Base-by-base conservation (phyloP, 2,329 filamentous ascomycete species). In the Alternaria incomplexa region DNA sequence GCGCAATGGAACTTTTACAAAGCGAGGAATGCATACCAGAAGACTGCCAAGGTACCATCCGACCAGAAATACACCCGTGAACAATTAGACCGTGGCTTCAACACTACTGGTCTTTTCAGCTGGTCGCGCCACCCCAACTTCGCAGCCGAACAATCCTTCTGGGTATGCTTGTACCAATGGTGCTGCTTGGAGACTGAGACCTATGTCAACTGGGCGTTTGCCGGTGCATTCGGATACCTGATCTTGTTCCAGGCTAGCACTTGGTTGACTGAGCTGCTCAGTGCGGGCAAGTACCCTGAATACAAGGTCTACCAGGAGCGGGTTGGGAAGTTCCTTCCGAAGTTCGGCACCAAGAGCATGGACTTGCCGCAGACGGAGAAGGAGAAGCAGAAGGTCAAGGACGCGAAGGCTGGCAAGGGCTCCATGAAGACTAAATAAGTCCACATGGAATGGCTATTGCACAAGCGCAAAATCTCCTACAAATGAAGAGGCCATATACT, bases 91-190 rank as follows among this genome's bases (percentile, higher is more conserved):
- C 91, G 95, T 40, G 96, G 96, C 45, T 99, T 99, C 81, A 86
- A 92, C 67, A 91, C 92, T 9, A 88, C 86, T 5, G 96, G 96
- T 0, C 84, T 99, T 8, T 99, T 92, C 90, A 90, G 89, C 1
- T 93, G 90, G 83, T 95, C 91, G 71, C 88, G 96, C 48, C 96
- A 99, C 79, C 96, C 96, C 51, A 99, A 99, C 80, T 99, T 98
- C 76, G 89, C 92, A 6, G 93, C 92, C 6, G 96, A 99, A 81
- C 96, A 98, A 81, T 85, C 89, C 28, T 89, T 98, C 72, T 99
- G 96, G 96, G 85, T 97, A 57, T 83, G 89, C 9, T 81, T 98
- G 56, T 98, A 98, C 80, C 88, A 93, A 74, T 99, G 95, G 96
- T 89, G 87, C 69, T 95, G 91, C 80, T 91, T 88, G 76, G 87